Percentiles rank a stretch among this genome's conserved stretches.
phyloP scores from a whole-genome alignment of 768 basidiomycete species.

The Hypholoma sublateritium region DNA sequence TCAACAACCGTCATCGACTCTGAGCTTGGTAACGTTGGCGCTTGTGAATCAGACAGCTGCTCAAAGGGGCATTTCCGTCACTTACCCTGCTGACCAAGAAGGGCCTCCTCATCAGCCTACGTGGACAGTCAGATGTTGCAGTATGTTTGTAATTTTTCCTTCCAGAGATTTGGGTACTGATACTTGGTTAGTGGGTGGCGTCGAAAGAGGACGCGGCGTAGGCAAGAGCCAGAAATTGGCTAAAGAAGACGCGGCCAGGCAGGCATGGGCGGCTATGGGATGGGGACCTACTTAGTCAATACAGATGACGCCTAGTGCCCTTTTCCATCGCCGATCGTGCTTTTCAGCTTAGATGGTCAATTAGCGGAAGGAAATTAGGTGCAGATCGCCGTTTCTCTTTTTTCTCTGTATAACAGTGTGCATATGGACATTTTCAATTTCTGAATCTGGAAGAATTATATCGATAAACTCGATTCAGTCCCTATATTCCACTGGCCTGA shows the following conservation, averaged over 20 bases:
- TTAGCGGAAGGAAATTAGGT: constrained; percentile 12
- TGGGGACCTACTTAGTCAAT: constrained; percentile 40
- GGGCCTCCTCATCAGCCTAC: constrained; percentile 57
- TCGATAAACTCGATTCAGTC: constrained; percentile 4
- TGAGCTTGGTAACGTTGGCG: constrained; percentile 40
- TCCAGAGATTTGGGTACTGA: background rate
- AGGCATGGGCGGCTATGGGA: constrained; percentile 52
- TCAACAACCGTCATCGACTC: constrained; percentile 4
- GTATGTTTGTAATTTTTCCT: constrained; percentile 31
- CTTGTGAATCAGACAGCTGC: constrained; percentile 53
- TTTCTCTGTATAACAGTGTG: constrained; percentile 5
- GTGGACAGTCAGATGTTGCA: constrained; percentile 54
- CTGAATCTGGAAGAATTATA: background rate
- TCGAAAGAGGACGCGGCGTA: constrained; percentile 46
- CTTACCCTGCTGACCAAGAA: constrained; percentile 44
- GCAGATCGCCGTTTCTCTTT: constrained; percentile 13
- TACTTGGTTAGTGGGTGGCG: constrained; percentile 43
- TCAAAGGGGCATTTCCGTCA: constrained; percentile 43
- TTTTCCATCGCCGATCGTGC: constrained; percentile 23
- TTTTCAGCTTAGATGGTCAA: background rate
- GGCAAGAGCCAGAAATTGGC: constrained; percentile 67
- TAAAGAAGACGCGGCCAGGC: constrained; percentile 66
- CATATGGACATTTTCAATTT: background rate
- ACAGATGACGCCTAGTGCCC: constrained; percentile 16
- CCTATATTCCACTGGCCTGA: background rate